These are phyloP conservation scores for Puccinia coronata DNA, from an alignment of 1,284 basidiomycete genomes.

Conservation along the genomic window DNA sequence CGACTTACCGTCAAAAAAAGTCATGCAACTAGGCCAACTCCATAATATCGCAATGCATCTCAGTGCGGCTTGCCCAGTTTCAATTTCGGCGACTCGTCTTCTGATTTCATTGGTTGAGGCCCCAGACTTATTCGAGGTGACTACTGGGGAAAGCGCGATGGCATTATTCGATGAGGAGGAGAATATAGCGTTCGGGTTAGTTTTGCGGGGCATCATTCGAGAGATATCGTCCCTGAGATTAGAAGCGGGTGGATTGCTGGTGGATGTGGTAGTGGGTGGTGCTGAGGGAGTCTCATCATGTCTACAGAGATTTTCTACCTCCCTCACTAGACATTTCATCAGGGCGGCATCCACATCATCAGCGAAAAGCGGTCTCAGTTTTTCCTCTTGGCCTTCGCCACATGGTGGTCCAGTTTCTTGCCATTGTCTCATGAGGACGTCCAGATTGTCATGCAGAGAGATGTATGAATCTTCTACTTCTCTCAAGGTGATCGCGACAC, in stretches of 20 bases:
- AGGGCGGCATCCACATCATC: conserved; percentile 8
- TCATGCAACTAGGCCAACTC: conserved; percentile 40
- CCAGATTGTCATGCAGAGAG: conserved; percentile 34
- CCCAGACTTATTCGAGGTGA: conserved; percentile 10
- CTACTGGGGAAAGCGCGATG: not conserved
- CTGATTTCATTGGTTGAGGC: conserved; percentile 45
- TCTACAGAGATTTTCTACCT: conserved; percentile 43
- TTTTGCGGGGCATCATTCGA: conserved; percentile 2
- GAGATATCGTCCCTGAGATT: conserved; percentile 17
- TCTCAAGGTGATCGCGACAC: conserved; percentile 39
- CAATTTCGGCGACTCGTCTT: conserved; percentile 45
- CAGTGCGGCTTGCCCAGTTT: conserved; percentile 42
- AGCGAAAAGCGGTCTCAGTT: conserved; percentile 12
- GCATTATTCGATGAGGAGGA: not conserved
- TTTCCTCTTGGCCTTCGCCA: not conserved
- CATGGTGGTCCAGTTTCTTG: not conserved
- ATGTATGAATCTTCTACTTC: conserved; percentile 47
- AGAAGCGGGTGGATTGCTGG: not conserved
- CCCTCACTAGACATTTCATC: conserved; percentile 41
- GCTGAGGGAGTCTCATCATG: conserved; percentile 4
- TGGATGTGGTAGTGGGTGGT: not conserved
- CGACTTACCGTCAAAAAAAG: conserved; percentile 8
- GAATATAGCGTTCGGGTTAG: not conserved
- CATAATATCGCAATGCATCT: conserved; percentile 39
- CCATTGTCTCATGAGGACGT: conserved; percentile 17